Percentiles rank a stretch among this genome's conserved stretches.
Evolutionary conservation across 805 yeast genomes (phyloP).

Genomic region (Phaffomyces thermotolerans): DNA sequence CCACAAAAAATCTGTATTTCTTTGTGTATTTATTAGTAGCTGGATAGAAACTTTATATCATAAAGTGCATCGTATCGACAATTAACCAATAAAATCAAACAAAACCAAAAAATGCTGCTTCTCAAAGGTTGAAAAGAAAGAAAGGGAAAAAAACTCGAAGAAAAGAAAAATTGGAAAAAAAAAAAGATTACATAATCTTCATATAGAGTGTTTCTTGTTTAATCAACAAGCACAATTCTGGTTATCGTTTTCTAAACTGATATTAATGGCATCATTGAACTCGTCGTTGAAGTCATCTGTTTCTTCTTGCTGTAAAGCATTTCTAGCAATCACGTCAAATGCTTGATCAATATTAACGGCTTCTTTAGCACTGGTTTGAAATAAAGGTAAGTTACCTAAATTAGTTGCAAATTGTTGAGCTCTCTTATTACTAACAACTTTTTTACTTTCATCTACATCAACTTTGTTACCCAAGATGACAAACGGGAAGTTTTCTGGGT

Average conservation of each 20-base stretch:
- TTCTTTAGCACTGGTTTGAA: constrained; percentile 97
- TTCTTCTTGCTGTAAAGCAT: constrained; percentile 93
- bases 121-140: background rate
- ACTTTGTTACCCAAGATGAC: constrained; percentile 92
- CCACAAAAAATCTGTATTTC: no score
- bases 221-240: constrained; percentile 19
- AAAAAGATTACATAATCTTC: background rate
- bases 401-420: constrained; percentile 58
- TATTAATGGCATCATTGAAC: constrained; percentile 93
- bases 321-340: constrained; percentile 90
- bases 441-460: constrained; percentile 86
- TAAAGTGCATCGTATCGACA: constrained; percentile 1
- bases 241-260: constrained; percentile 76
- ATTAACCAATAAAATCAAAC: background rate
- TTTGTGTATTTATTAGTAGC: background rate
- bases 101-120: background rate
- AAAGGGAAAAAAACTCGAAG: no score
- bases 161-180: no score
- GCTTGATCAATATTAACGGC: constrained; percentile 93
- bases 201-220: background rate
- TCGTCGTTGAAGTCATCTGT: constrained; percentile 88
- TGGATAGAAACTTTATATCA: constrained; percentile 2
- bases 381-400: constrained; percentile 77
- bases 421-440: constrained; percentile 54
- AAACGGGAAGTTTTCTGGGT: constrained; percentile 94